Base-by-base conservation (phyloP, 495 filamentous ascomycete genomes). In the Aspergillus sclerotiicarbonarius region DNA sequence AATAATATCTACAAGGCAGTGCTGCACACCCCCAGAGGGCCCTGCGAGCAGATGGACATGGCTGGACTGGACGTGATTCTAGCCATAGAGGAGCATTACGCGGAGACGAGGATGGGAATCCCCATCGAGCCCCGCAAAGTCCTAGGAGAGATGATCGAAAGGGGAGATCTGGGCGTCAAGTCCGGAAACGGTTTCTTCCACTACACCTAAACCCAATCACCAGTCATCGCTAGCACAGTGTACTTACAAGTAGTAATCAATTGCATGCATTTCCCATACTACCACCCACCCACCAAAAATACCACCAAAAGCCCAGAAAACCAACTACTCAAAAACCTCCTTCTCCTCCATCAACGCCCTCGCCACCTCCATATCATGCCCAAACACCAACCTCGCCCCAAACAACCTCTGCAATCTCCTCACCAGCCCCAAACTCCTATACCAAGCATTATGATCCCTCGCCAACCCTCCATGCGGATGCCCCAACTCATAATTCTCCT, bases 401-500 rank as follows among this genome's bases (percentile, higher is more conserved):
- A 68, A 76, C 45, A 73, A 45, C 43, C 63, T 69, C 51, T 70
- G 65, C 41, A 77, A 57, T 15, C 67, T 57, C 8, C 70, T 60
- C 32, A 77, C 69, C 67, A 77, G 67, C 30, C 75, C 64, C 48
- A 73, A 52, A 58, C 72, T 76, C 12, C 64, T 57, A n/a, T 69
- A 63, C 78, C 78, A 80, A 1, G 64, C 69, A 53, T 59, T 67
- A 62, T 79, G 71, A 60, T 80, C 76, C 32, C 76, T 53, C 12
- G 70, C 68, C 18, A 80, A 56, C 62, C 76, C 74, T 0, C 78
- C 80, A 19, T 80, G 77, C 1, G 77, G 72, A 19, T 67, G 59
- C 1, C 60, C 59, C 1, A 67, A 25, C 41, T 70, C 61, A 44
- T 62, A 72, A 43, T 77, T 79, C 55, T 79, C 76, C 4, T 43